These are phyloP conservation scores for Priceomyces fermenticarens DNA, from an alignment of 805 yeast genomes.

Conservation along the genomic window DNA sequence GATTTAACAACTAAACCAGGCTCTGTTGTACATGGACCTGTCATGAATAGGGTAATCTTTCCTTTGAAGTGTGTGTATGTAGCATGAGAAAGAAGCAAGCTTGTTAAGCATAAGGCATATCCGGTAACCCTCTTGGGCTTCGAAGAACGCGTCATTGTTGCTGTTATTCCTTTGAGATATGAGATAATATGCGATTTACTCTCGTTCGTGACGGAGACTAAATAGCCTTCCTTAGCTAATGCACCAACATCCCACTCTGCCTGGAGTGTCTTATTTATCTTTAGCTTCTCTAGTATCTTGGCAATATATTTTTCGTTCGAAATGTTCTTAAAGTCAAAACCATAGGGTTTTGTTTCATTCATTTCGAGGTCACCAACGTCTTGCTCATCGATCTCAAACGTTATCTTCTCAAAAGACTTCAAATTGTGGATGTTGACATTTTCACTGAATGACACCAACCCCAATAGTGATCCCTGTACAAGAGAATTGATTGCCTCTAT, in stretches of 20 bases:
- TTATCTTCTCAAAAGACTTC: not conserved
- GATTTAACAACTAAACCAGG: conserved; percentile 34
- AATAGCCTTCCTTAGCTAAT: conserved; percentile 7
- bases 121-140: conserved; percentile 37
- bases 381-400: conserved; percentile 6
- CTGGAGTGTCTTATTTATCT: conserved; percentile 2
- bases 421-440: conserved; percentile 21
- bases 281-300: conserved; percentile 3
- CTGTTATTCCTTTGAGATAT: conserved; percentile 14
- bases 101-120: conserved; percentile 24
- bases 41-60: conserved; percentile 24
- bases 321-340: conserved; percentile 3
- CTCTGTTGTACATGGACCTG: conserved; percentile 37
- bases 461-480: conserved; percentile 16
- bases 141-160: conserved; percentile 21
- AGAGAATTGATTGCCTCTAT: conserved; percentile 11
- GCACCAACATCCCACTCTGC: conserved; percentile 10
- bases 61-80: conserved; percentile 23
- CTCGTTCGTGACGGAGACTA: conserved; percentile 7
- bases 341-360: not conserved
- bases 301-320: conserved; percentile 4
- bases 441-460: conserved; percentile 28
- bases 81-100: conserved; percentile 17
- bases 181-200: conserved; percentile 8
- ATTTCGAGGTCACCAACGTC: conserved; percentile 4